Conservation (phyloP, 2,329 filamentous ascomycete genomes). For the Colletotrichum zoysiae region DNA sequence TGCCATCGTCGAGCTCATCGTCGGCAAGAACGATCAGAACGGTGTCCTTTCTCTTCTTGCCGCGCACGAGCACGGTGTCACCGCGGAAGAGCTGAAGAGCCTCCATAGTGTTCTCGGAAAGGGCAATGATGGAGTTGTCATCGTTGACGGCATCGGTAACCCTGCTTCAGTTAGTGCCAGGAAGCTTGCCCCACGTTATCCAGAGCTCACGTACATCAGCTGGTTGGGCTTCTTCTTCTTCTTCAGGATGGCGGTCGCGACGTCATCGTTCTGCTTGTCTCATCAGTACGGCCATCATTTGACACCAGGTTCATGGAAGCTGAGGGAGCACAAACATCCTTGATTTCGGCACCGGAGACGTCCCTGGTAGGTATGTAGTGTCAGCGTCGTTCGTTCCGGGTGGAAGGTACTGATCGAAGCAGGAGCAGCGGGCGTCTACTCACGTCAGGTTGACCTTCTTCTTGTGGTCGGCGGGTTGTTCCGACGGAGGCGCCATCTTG, state of each 20-base stretch:
- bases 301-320: conserved; percentile 39
- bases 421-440: conserved; percentile 51
- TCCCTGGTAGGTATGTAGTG: conserved; percentile 69
- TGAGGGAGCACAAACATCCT: conserved; percentile 72
- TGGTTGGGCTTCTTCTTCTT: conserved; percentile 99
- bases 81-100: conserved; percentile 97
- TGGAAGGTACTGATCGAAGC: conserved; percentile 16
- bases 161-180: conserved; percentile 61
- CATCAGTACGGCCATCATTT: conserved; percentile 50
- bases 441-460: conserved; percentile 88
- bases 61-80: conserved; percentile 97
- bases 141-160: conserved; percentile 99
- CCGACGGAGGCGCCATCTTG: conserved; percentile 80
- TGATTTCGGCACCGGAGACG: conserved; percentile 87
- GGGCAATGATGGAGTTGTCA: conserved; percentile 99
- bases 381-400: conserved; percentile 51
- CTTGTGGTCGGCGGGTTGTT: conserved; percentile 67
- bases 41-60: conserved; percentile 99
- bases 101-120: conserved; percentile 99
- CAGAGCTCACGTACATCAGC: conserved; percentile 78
- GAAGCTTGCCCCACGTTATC: conserved; percentile 18
- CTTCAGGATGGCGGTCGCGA: conserved; percentile 95
- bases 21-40: conserved; percentile 97
- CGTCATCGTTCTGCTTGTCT: conserved; percentile 80
- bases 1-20: conserved; percentile 97